These are phyloP conservation scores for Pleurotus tuoliensis DNA, from an alignment of 768 basidiomycete genomes.

Conservation along the genomic window DNA sequence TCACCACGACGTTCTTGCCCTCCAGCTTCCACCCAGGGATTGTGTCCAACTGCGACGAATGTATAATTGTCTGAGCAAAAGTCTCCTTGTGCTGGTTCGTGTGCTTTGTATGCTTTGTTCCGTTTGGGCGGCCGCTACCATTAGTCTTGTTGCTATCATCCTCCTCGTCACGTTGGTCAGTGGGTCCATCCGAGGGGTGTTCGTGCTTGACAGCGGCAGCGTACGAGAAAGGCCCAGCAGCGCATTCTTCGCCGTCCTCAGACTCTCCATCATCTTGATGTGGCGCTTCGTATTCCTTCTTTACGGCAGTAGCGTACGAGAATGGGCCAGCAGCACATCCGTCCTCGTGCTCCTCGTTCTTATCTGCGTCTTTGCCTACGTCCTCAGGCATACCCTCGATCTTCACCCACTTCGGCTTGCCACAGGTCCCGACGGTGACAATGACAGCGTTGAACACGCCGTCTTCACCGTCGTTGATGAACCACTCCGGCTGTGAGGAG, in stretches of 20 bases:
- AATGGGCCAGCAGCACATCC: not conserved
- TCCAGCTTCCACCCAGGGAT: constrained; percentile 19
- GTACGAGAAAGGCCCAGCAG: not conserved
- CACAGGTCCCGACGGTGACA: constrained; percentile 46
- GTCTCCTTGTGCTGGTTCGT: constrained; percentile 17
- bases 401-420: constrained; percentile 38
- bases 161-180: not conserved
- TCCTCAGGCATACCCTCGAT: constrained; percentile 41
- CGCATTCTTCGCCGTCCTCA: not conserved
- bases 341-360: not conserved
- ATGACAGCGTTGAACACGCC: constrained; percentile 49
- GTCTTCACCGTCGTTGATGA: constrained; percentile 43
- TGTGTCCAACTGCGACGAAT: constrained; percentile 46
- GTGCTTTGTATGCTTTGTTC: not conserved
- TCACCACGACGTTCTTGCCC: constrained; percentile 40
- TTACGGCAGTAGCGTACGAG: not conserved
- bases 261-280: not conserved
- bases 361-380: constrained; percentile 6
- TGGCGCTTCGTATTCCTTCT: not conserved
- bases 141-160: not conserved
- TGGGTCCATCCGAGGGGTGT: too few relatives aligned
- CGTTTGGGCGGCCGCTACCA: not conserved
- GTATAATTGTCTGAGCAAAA: constrained; percentile 35
- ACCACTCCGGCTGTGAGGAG: constrained; percentile 32
- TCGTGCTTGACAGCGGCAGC: not conserved